These are phyloP conservation scores for Auriscalpium orientale DNA, from an alignment of 768 basidiomycete species.

Conservation along the genomic window DNA sequence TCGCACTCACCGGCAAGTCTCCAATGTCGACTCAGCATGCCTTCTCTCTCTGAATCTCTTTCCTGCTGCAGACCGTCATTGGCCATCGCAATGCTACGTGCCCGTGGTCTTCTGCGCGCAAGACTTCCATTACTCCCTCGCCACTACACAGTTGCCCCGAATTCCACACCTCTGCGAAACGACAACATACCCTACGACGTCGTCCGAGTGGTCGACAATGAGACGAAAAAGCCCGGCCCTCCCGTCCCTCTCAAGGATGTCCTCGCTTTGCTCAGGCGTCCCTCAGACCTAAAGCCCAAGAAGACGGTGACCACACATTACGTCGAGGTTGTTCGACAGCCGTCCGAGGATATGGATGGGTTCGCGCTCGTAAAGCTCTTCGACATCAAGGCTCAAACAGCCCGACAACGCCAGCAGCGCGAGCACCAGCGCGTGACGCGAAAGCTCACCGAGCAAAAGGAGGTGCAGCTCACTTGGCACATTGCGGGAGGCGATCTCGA, in stretches of 20 bases:
- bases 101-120: no score
- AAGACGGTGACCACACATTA: slow-evolving; percentile 2
- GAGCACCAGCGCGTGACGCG: slow-evolving; percentile 2
- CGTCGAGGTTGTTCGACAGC: slow-evolving; percentile 10
- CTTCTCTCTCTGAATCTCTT: no score
- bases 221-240: slow-evolving; percentile 8
- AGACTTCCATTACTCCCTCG: no score
- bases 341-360: slow-evolving; percentile 10
- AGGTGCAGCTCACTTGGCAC: slow-evolving; percentile 32
- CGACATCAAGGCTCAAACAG: slow-evolving; percentile 2
- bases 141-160: no score
- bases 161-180: background rate
- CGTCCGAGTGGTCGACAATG: slow-evolving; percentile 15
- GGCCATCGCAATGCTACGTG: no score
- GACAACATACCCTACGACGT: slow-evolving; percentile 8
- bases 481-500: slow-evolving; percentile 25
- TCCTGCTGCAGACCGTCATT: no score
- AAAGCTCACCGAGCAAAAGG: slow-evolving; percentile 21
- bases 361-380: slow-evolving; percentile 13
- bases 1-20: no score
- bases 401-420: slow-evolving; percentile 8
- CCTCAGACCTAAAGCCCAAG: background rate
- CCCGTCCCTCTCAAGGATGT: slow-evolving; percentile 8
- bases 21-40: no score
- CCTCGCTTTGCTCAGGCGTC: slow-evolving; percentile 2